phyloP scores from a whole-genome alignment of 148 eudicot genomes.

The Amaranthus hypochondriacus region DNA sequence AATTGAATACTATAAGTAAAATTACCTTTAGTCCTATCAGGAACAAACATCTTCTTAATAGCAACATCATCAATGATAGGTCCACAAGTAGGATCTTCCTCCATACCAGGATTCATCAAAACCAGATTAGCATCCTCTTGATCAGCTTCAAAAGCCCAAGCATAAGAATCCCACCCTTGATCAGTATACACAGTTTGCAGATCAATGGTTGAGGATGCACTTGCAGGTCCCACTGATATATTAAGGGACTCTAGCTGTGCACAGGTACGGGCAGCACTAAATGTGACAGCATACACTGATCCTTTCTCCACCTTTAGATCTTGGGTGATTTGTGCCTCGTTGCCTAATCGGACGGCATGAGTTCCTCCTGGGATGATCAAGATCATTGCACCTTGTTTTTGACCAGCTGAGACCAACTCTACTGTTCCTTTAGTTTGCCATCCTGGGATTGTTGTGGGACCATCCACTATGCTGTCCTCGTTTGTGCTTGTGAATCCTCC shows the following conservation, averaged over 20 bases:
- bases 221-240: constrained; percentile 58
- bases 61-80: constrained; percentile 92
- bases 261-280: constrained; percentile 96
- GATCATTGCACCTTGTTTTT: constrained; percentile 97
- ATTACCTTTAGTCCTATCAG: constrained; percentile 64
- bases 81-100: constrained; percentile 96
- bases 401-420: constrained; percentile 76
- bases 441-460: constrained; percentile 52
- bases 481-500: constrained; percentile 61
- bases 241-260: constrained; percentile 96
- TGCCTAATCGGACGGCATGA: constrained; percentile 84
- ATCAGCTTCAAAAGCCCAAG: constrained; percentile 83
- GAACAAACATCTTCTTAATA: constrained; percentile 77
- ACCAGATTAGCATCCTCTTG: constrained; percentile 43
- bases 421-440: constrained; percentile 90
- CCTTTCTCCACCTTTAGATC: constrained; percentile 69
- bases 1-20: not conserved
- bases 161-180: constrained; percentile 95
- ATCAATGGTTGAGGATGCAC: constrained; percentile 64
- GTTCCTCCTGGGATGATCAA: constrained; percentile 84
- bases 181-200: constrained; percentile 87
- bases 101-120: constrained; percentile 86
- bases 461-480: constrained; percentile 37
- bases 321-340: constrained; percentile 90
- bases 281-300: constrained; percentile 68